Base-by-base conservation (phyloP, 345 rosid genomes). In the Durio zibethinus region DNA sequence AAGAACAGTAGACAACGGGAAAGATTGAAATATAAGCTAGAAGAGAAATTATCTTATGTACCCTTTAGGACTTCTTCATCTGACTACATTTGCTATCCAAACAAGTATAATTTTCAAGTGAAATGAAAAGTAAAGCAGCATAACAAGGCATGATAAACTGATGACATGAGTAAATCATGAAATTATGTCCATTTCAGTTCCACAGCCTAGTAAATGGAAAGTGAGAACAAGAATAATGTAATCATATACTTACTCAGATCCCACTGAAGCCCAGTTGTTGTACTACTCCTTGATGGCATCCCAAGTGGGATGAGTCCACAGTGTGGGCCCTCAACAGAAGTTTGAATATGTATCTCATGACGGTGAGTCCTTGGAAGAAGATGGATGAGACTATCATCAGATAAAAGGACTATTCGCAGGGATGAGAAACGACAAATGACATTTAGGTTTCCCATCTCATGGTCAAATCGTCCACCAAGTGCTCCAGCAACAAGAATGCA, bases 401-500 rank as follows among this genome's bases (percentile, higher is more conserved):
- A 90, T 40, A 97, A 57, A 38, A 97, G 98, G 43, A 87, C 73
- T 70, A 97, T 88, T 31, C 87, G 83, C 61, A 73, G 56, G 72
- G 83, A 75, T 1, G 93, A 88, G 83, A 94, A 92, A 20, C 68
- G 86, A 84, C 77, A 91, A 10, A 94, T 74, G 59, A 94, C 94
- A 23, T 92, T 97, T 57, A 97, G 81, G 79, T 97, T 94, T 79
- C 98, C 98, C 33, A 90, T 90, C 80, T 97, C 98, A 53, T 94
- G 99, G 79, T 97, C 99, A 81, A 92, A 97, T 52, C 99, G 86
- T 59, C 98, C 99, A 25, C 99, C 99, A 20, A 97, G 96, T 54
- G 99, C 98, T 52, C 98, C 99, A 4, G 91, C 88, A 47, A 87
- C 96, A 83, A 97, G 97, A 85, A 97, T 86, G 84, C 95, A 87